phyloP scores from a whole-genome alignment of 768 basidiomycete genomes.

The Lactarius quietus region DNA sequence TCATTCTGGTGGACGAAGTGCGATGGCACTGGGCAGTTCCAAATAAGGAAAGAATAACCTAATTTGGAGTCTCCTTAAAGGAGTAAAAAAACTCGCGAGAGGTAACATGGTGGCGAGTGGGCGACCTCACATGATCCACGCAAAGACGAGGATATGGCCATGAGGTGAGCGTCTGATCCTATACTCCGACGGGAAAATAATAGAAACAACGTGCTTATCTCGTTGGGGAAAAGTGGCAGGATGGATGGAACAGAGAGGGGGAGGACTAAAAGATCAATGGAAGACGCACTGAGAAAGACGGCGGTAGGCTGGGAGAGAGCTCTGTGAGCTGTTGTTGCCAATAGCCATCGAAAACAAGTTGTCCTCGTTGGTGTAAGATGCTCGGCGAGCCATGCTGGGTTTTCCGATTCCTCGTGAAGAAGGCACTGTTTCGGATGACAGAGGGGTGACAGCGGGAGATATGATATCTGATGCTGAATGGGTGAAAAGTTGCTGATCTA shows the following conservation, averaged over 20 bases:
- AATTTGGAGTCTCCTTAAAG: slow-evolving; percentile 11
- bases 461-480: slow-evolving; percentile 8
- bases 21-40: slow-evolving; percentile 3
- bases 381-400: slow-evolving; percentile 21
- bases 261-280: background rate
- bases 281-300: slow-evolving; percentile 24
- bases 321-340: slow-evolving; percentile 6
- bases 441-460: slow-evolving; percentile 12
- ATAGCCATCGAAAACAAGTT: background rate
- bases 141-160: slow-evolving; percentile 12
- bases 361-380: slow-evolving; percentile 24
- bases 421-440: slow-evolving; percentile 11
- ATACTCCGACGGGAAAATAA: slow-evolving; percentile 5
- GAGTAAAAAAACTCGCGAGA: slow-evolving; percentile 11
- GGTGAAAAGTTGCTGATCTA: slow-evolving; percentile 23
- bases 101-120: background rate
- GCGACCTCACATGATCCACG: slow-evolving; percentile 14
- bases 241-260: background rate
- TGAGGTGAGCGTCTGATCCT: slow-evolving; percentile 12
- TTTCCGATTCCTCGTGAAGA: slow-evolving; percentile 11
- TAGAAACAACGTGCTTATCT: slow-evolving; percentile 6
- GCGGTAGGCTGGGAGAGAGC: slow-evolving; percentile 12
- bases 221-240: slow-evolving; percentile 2
- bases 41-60: slow-evolving; percentile 8
- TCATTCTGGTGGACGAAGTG: background rate